These are phyloP conservation scores for Glaciozyma antarctica DNA, from an alignment of 768 basidiomycete species.

Conservation along the genomic window DNA sequence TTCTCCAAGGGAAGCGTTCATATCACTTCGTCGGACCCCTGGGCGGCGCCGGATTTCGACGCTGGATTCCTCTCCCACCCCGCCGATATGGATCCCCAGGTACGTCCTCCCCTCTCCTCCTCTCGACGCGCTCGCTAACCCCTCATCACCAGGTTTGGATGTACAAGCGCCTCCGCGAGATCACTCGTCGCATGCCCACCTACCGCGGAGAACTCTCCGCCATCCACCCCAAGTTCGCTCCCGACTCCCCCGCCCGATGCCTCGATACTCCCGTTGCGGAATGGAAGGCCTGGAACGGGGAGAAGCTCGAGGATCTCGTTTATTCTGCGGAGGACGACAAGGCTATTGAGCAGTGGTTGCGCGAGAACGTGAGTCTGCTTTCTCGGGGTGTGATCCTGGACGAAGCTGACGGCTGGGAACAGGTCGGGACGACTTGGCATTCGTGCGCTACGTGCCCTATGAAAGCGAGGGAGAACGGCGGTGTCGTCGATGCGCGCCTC, in stretches of 20 bases:
- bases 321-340: constrained; percentile 31
- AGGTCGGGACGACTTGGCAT: constrained; percentile 23
- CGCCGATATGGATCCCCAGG: constrained; percentile 21
- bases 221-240: constrained; percentile 25
- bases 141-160: neutral
- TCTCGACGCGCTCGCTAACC: neutral
- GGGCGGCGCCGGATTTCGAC: constrained; percentile 19
- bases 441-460: constrained; percentile 26
- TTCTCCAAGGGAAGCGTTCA: constrained; percentile 26
- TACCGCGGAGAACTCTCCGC: constrained; percentile 23
- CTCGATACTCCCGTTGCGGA: neutral
- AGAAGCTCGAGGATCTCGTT: constrained; percentile 3
- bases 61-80: constrained; percentile 25
- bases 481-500: constrained; percentile 25
- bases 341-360: constrained; percentile 29
- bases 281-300: neutral
- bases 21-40: constrained; percentile 26
- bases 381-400: neutral
- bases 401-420: neutral
- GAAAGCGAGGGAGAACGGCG: constrained; percentile 23
- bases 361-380: constrained; percentile 9
- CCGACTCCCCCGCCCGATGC: constrained; percentile 14
- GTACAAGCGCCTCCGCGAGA: constrained; percentile 22
- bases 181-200: constrained; percentile 25
- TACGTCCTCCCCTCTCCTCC: constrained; percentile 8